A percentile compares a stretch with the other conserved stretches of the same genome.
Conservation (phyloP, 495 filamentous ascomycete species). For the Lophiotrema nucula region DNA sequence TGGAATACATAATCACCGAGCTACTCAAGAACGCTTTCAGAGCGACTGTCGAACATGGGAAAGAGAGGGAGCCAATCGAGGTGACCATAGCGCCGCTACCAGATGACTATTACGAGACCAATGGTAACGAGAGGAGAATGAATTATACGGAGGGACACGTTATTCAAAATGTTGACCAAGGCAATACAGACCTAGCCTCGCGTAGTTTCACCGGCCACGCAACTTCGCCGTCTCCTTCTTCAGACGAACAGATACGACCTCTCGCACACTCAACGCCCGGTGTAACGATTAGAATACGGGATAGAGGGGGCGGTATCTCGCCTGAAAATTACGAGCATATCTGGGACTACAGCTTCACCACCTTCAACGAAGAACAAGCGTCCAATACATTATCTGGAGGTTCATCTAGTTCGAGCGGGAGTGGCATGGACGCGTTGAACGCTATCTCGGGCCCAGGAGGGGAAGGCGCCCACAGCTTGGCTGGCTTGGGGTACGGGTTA, state of each 20-base stretch:
- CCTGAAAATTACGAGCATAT: conserved; percentile 80
- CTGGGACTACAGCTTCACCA: conserved; percentile 96
- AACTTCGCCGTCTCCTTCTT: conserved; percentile 42
- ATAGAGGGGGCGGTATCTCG: conserved; percentile 88
- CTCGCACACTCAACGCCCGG: conserved; percentile 66
- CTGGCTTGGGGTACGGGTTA: conserved; percentile 88
- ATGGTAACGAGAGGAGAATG: not conserved
- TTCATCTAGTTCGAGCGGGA: conserved; percentile 36
- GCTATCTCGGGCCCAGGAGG: conserved; percentile 67
- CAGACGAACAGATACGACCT: conserved; percentile 47
- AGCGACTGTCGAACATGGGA: conserved; percentile 79
- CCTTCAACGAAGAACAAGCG: conserved; percentile 72
- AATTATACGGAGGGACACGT: not conserved
- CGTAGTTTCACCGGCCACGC: conserved; percentile 34
- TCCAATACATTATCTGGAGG: conserved; percentile 36
- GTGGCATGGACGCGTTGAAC: conserved; percentile 64
- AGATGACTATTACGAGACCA: conserved; percentile 44
- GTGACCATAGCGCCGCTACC: conserved; percentile 90
- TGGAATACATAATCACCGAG: conserved; percentile 96
- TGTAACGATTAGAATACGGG: conserved; percentile 91
- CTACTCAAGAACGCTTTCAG: conserved; percentile 95
- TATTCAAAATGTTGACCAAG: conserved; percentile 39
- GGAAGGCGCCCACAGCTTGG: conserved; percentile 69
- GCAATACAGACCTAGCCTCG: conserved; percentile 37
- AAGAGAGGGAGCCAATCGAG: conserved; percentile 76